phyloP scores from a whole-genome alignment of 2,329 filamentous ascomycete species.

The Sarocladiaceae sp. region DNA sequence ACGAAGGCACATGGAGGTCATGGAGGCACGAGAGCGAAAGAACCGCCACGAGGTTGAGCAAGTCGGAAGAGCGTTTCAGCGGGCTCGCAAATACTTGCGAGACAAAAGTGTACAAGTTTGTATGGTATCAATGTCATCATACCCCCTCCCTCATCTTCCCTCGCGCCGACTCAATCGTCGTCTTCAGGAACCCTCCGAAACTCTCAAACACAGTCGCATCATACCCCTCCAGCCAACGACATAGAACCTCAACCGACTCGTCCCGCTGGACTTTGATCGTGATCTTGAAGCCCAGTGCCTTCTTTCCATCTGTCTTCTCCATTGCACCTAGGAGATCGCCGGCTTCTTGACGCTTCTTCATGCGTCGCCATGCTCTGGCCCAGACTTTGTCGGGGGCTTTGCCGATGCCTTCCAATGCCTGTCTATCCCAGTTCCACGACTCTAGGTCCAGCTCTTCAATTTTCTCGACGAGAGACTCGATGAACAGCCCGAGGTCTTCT shows the following conservation, averaged over 20 bases:
- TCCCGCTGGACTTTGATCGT: slow-evolving; percentile 36
- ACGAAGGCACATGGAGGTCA: neutral
- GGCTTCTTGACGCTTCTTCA: slow-evolving; percentile 49
- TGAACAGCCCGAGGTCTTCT: slow-evolving; percentile 35
- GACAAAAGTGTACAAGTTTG: neutral
- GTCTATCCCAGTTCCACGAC: slow-evolving; percentile 59
- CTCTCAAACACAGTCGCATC: slow-evolving; percentile 78
- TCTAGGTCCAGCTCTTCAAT: slow-evolving; percentile 53
- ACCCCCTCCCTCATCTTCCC: neutral
- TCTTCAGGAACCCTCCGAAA: slow-evolving; percentile 74
- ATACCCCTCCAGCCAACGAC: slow-evolving; percentile 66
- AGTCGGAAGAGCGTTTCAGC: no score
- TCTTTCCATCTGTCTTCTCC: slow-evolving; percentile 15
- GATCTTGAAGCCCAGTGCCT: slow-evolving; percentile 55
- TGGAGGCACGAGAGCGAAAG: no score
- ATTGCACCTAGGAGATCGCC: slow-evolving; percentile 22
- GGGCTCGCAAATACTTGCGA: no score
- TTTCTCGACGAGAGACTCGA: slow-evolving; percentile 34
- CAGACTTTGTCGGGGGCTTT: slow-evolving; percentile 70
- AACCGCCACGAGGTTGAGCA: no score
- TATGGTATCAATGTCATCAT: neutral
- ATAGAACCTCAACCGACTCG: slow-evolving; percentile 41
- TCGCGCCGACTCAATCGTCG: slow-evolving; percentile 18
- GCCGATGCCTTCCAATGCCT: slow-evolving; percentile 53
- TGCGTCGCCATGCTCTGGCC: slow-evolving; percentile 68